A percentile compares a stretch with the other conserved stretches of the same genome.
phyloP scores from a whole-genome alignment of 2,329 filamentous ascomycete genomes.

The Escovopsis weberi region DNA sequence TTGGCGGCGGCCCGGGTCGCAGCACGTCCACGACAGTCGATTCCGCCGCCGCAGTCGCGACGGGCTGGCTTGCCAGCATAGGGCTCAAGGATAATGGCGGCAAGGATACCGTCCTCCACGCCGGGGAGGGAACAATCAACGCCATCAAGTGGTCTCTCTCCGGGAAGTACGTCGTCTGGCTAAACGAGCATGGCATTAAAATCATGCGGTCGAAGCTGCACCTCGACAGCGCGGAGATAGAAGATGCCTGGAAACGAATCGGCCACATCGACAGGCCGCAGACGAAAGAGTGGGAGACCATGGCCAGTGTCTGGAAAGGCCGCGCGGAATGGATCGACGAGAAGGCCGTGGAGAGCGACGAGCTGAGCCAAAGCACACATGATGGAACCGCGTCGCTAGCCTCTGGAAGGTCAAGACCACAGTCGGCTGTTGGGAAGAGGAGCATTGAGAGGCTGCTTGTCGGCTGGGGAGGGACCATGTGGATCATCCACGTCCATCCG shows the following conservation, averaged over 20 bases:
- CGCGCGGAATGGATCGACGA: conserved; percentile 89
- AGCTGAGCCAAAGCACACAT: conserved; percentile 29
- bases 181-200: conserved; percentile 94
- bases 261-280: conserved; percentile 84
- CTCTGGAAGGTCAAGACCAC: conserved; percentile 32
- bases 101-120: conserved; percentile 76
- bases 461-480: conserved; percentile 91
- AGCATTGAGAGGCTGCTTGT: conserved; percentile 68
- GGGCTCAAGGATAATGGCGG: conserved; percentile 58
- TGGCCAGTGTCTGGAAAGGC: conserved; percentile 92
- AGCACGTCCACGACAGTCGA: conserved; percentile 79
- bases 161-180: conserved; percentile 85
- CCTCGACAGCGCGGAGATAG: conserved; percentile 59
- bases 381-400: conserved; percentile 28
- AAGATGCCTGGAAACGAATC: conserved; percentile 87
- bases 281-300: conserved; percentile 81
- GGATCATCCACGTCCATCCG: conserved; percentile 84
- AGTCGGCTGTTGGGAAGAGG: conserved; percentile 31
- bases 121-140: conserved; percentile 80
- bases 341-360: conserved; percentile 58
- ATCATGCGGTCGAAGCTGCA: conserved; percentile 87
- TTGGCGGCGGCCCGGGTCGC: conserved; percentile 63
- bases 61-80: conserved; percentile 83
- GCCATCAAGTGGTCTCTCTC: conserved; percentile 91
- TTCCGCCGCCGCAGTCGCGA: conserved; percentile 69